Percentiles rank a stretch among this genome's conserved stretches.
These are phyloP conservation scores for Yamadazyma kanchanaburiensis DNA, from an alignment of 1,139 yeast genomes.

Conservation along the genomic window DNA sequence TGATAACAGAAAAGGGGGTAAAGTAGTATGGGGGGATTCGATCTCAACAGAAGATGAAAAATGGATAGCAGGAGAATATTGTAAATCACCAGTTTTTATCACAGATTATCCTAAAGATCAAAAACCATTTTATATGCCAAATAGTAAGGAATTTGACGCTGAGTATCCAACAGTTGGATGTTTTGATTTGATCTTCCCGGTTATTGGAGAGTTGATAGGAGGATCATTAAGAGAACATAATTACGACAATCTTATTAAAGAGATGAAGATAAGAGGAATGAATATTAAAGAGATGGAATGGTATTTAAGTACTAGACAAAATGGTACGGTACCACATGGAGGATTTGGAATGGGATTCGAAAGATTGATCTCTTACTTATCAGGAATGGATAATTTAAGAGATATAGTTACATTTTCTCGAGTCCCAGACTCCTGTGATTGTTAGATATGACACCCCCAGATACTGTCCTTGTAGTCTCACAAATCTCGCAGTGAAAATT, in stretches of 20 bases:
- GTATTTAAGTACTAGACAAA: slow-evolving; percentile 71
- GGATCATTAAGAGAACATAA: slow-evolving; percentile 89
- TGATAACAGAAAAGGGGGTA: slow-evolving; percentile 20
- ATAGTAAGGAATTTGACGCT: slow-evolving; percentile 27
- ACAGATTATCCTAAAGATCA: slow-evolving; percentile 78
- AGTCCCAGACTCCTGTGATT: slow-evolving; percentile 33
- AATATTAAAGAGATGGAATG: slow-evolving; percentile 63
- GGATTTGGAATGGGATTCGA: slow-evolving; percentile 98
- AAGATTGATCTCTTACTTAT: slow-evolving; percentile 68
- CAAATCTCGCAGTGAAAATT: slow-evolving; percentile 6
- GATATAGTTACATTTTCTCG: slow-evolving; percentile 86
- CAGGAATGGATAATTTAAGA: slow-evolving; percentile 72
- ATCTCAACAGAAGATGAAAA: slow-evolving; percentile 87
- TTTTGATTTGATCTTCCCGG: slow-evolving; percentile 84
- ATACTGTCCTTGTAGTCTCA: too few relatives aligned
- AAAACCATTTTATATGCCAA: slow-evolving; percentile 91
- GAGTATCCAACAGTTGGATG: slow-evolving; percentile 73
- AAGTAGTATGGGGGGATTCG: slow-evolving; percentile 63
- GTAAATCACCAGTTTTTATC: slow-evolving; percentile 77
- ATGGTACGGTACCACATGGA: slow-evolving; percentile 91
- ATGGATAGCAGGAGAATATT: slow-evolving; percentile 72
- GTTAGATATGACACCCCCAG: too few relatives aligned
- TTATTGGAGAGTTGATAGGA: slow-evolving; percentile 93
- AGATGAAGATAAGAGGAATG: slow-evolving; percentile 53
- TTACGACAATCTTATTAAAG: slow-evolving; percentile 40